Evolutionary conservation across 148 eudicot genomes (phyloP), one percentile per base, ranked within the genome.

Genomic region (Rhododendron henanense): DNA sequence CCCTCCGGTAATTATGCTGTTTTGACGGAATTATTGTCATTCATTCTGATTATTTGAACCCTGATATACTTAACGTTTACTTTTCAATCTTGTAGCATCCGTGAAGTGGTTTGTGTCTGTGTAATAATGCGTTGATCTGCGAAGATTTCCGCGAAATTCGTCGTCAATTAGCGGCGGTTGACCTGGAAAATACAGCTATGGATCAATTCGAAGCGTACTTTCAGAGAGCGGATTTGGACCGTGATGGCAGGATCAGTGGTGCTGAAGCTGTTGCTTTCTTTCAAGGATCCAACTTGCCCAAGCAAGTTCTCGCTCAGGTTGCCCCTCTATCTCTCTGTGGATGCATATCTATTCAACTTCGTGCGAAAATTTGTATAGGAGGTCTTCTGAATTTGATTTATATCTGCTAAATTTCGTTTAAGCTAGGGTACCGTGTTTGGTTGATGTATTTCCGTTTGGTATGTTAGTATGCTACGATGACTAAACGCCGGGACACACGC

Each of bases 241-340:
- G 91, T 16, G 99, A 97, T 88, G 99, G 98, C 31, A 92, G 95
- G 85, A 94, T 97, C 87, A 95, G 98, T 88, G 99, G 99, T 45
- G 90, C 92, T 87, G 99, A 97, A 92, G 99, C 98, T 78, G 99
- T 97, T 44, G 31, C 88, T 78, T 97, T 97, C 82, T 93, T 95
- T 65, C 94, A 94, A 88, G 99, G 94, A 90, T 95, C 99, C 77
- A 92, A 93, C 75, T 91, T 97, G 87, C 85, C 98, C 55, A 92
- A 93, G 88, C 96, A 88, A 87, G 95, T 97, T 41, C 96, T 97
- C 84, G 98, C 98, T 78, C 98, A 97, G 98, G 99, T 96, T 79
- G 0, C 6, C 13, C 14, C 77, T 31, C 48, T 55, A 23, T 79
- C 33, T 50, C 47, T 59, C 35, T 57, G 50, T 76, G 41, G 63